Evolutionary conservation across 257 asterid genomes (phyloP).

Genomic region (Gentiana macrophylla): DNA sequence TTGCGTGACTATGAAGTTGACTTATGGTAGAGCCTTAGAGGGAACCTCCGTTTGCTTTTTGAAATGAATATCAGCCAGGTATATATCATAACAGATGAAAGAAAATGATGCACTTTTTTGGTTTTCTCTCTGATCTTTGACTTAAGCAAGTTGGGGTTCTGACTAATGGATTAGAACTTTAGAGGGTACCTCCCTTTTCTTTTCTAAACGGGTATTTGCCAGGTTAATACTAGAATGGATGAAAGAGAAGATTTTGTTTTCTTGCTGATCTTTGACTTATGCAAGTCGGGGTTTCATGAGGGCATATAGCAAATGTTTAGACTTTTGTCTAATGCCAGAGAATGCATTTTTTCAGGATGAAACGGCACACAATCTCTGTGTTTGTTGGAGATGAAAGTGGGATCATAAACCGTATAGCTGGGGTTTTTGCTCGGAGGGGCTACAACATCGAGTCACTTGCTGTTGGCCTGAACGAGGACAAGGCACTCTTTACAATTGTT

Average conservation of each 20-base stretch:
- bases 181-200: neutral
- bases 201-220: neutral
- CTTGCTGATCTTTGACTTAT: neutral
- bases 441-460: constrained; percentile 88
- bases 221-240: no score
- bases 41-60: neutral
- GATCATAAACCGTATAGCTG: constrained; percentile 80
- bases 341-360: constrained; percentile 32
- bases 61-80: neutral
- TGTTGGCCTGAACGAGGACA: constrained; percentile 79
- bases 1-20: neutral
- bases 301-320: neutral
- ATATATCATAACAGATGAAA: neutral
- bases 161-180: neutral
- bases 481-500: constrained; percentile 78
- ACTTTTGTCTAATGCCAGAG: constrained; percentile 1
- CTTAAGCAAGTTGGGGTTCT: neutral
- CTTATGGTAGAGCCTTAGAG: neutral
- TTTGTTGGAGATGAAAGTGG: constrained; percentile 94
- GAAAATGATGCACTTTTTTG: neutral
- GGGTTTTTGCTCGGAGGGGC: constrained; percentile 85
- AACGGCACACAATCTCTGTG: constrained; percentile 68
- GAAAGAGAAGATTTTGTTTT: neutral
- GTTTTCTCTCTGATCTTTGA: neutral
- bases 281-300: neutral